Base-by-base conservation (phyloP, 352 stramenopile genomes). In the Globisporangium parvum region DNA sequence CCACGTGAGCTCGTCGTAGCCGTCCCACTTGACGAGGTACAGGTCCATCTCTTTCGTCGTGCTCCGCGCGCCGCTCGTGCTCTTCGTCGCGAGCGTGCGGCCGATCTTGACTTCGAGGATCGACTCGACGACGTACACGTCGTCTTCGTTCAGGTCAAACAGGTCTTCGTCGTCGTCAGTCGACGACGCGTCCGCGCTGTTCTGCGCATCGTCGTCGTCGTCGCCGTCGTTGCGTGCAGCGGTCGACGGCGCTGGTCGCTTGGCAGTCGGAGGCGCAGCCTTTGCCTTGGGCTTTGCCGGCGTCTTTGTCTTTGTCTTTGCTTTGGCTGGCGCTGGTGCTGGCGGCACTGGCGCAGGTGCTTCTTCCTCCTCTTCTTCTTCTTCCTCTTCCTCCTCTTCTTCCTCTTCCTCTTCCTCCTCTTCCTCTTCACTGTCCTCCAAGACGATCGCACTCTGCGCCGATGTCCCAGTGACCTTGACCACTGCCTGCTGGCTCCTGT, bases 1-100 rank as follows among this genome's bases (percentile, higher is more conserved):
- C 81, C 81, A 91, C 26, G 81, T 91, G 6, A 91, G 65, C 56
- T 91, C 81, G 35, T 91, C 63, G 64, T 89, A 91, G 39, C 73
- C 71, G 51, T 87, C 78, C 81, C 81, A 91, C 46, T 91, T 91
- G 35, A 89, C 78, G 9, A 91, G 70, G 46, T 80, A 89, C 41
- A 87, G 59, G 53, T 90, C 80, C 9, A 67, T 63, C 47, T 90
- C 80, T 54, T 90, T 90, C 1, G 65, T 72, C 33, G 67, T 63
- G 23, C 58, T 61, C 18, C 59, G 67, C 31, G 48, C 20, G 35
- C 47, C 59, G 2, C 66, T 76, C 26, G 75, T 33, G 2, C 66
- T 73, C 26, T 77, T 39, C 21, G 35, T 33, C 37, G 54, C 17
- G 21, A 85, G 51, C 15, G 68, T 67, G 10, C 75, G 67, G 11